A percentile compares a stretch with the other conserved stretches of the same genome.
Conservation (phyloP, 805 yeast genomes). For the Ogataea haglerorum region DNA sequence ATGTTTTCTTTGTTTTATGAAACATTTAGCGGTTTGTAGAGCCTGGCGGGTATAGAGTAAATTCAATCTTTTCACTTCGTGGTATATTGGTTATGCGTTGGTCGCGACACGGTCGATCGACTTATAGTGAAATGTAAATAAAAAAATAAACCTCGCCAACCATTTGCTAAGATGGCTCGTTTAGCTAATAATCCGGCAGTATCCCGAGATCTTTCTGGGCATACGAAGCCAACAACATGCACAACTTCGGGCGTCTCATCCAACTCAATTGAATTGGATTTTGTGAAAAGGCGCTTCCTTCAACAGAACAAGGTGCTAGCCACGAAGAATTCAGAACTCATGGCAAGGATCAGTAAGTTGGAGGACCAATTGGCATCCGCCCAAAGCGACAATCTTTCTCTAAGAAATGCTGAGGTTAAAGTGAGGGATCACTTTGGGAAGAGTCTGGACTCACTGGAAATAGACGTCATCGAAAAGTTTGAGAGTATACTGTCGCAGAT, state of each 20-base stretch:
- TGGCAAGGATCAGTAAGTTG: conserved; percentile 48
- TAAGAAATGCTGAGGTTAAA: conserved; percentile 23
- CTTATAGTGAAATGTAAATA: neutral
- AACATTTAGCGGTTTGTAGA: too few relatives aligned
- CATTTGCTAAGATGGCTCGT: conserved; percentile 20
- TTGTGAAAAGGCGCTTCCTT: conserved; percentile 28
- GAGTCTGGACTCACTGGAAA: conserved; percentile 9
- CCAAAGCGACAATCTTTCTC: conserved; percentile 27
- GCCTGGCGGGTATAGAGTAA: too few relatives aligned
- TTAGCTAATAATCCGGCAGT: conserved; percentile 19
- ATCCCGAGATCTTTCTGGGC: conserved; percentile 2
- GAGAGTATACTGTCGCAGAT: conserved; percentile 12
- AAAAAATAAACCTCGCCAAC: conserved; percentile 1
- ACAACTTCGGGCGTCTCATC: conserved; percentile 12
- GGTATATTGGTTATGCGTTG: too few relatives aligned
- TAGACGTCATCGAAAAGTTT: conserved; percentile 10
- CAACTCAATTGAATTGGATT: conserved; percentile 13
- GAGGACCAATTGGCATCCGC: conserved; percentile 41
- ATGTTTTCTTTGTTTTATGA: neutral
- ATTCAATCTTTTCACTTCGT: too few relatives aligned
- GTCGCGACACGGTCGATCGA: conserved; percentile 2
- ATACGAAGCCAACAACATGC: conserved; percentile 1
- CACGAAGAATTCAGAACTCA: conserved; percentile 50
- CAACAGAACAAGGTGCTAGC: conserved; percentile 61
- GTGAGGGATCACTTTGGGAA: conserved; percentile 11